A percentile compares a stretch with the other conserved stretches of the same genome.
These are phyloP conservation scores for Coemansia sp. DNA, from an alignment of 192 early-diverging fungal species.

Conservation along the genomic window DNA sequence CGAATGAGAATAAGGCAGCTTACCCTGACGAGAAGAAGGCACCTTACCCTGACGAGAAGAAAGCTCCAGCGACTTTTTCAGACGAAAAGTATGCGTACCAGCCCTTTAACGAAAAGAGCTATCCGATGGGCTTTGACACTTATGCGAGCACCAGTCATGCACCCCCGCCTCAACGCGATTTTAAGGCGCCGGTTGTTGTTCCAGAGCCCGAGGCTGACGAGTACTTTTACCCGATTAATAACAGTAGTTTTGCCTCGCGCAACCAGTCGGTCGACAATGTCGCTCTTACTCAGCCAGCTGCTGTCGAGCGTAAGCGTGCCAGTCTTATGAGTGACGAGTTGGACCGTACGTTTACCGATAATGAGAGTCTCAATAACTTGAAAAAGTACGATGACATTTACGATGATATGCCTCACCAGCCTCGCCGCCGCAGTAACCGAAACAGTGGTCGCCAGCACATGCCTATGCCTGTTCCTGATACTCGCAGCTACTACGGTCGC, in stretches of 20 bases:
- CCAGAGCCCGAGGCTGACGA: slow-evolving; percentile 8
- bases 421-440: not conserved
- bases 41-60: not conserved
- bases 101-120: not conserved
- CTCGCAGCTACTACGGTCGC: not conserved
- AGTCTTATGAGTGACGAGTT: not conserved
- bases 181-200: not conserved
- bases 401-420: not conserved
- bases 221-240: slow-evolving; percentile 7
- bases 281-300: not conserved
- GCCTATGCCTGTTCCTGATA: not conserved
- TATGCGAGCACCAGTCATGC: slow-evolving; percentile 11
- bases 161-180: not conserved
- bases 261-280: slow-evolving; percentile 2
- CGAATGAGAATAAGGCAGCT: too few relatives aligned
- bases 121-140: slow-evolving; percentile 6
- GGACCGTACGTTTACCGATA: slow-evolving; percentile 4
- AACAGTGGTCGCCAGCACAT: slow-evolving; percentile 13
- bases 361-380: slow-evolving; percentile 1
- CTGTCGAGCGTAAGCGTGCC: not conserved
- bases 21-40: too few relatives aligned
- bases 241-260: slow-evolving; percentile 6
- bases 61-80: not conserved
- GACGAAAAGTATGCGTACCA: slow-evolving; percentile 8
- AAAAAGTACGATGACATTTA: slow-evolving; percentile 9